phyloP scores from a whole-genome alignment of 2,329 filamentous ascomycete genomes.

The Penicillium griseofulvum region DNA sequence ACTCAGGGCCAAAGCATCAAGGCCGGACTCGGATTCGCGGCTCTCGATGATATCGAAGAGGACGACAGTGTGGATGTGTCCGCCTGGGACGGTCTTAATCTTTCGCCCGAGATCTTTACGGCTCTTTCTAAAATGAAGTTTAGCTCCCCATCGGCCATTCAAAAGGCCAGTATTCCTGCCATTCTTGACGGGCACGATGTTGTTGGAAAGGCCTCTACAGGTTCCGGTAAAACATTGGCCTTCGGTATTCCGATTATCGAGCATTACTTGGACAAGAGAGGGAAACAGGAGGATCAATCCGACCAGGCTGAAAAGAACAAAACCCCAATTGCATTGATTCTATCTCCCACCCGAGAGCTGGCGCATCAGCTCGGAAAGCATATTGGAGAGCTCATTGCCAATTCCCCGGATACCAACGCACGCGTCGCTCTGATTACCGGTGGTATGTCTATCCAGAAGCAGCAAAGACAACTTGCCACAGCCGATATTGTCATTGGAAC shows the following conservation, averaged over 20 bases:
- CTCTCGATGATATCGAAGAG: slow-evolving; percentile 43
- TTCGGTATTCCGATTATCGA: slow-evolving; percentile 94
- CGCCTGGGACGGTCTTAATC: slow-evolving; percentile 70
- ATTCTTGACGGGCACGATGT: slow-evolving; percentile 83
- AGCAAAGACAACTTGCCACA: slow-evolving; percentile 76
- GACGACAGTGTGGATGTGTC: slow-evolving; percentile 67
- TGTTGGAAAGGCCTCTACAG: slow-evolving; percentile 92
- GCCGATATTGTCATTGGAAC: slow-evolving; percentile 94
- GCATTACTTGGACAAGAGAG: slow-evolving; percentile 62
- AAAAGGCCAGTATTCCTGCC: slow-evolving; percentile 73
- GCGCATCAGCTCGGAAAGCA: slow-evolving; percentile 89
- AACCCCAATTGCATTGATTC: slow-evolving; percentile 69
- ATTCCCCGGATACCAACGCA: slow-evolving; percentile 59
- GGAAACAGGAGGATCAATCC: slow-evolving; percentile 36
- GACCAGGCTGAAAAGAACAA: slow-evolving; percentile 37
- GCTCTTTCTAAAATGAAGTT: slow-evolving; percentile 80
- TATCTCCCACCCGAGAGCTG: slow-evolving; percentile 89
- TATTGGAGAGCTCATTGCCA: slow-evolving; percentile 69
- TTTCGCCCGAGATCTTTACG: slow-evolving; percentile 70
- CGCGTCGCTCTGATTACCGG: slow-evolving; percentile 83
- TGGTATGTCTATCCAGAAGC: slow-evolving; percentile 90
- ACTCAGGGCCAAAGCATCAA: slow-evolving; percentile 36
- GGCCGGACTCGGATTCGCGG: slow-evolving; percentile 36
- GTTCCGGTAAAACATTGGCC: slow-evolving; percentile 93
- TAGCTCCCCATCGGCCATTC: slow-evolving; percentile 75